Conservation (phyloP, 2,329 filamentous ascomycete species). For the Zymoseptoria crescenta region DNA sequence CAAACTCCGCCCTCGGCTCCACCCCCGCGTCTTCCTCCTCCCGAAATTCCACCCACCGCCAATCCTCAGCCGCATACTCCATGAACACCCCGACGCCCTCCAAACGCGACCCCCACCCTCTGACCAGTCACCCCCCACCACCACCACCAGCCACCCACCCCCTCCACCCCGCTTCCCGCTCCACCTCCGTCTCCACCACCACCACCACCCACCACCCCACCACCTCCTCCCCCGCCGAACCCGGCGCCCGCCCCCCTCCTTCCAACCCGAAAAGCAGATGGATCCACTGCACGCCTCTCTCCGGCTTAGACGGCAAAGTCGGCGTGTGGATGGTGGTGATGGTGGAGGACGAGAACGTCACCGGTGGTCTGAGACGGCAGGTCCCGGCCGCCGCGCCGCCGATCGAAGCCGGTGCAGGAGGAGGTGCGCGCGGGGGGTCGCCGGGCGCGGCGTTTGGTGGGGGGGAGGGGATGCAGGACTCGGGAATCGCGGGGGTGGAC, state of each 20-base stretch:
- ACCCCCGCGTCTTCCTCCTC: not conserved
- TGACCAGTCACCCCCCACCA: too few species aligned
- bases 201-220: constrained; percentile 1
- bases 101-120: not conserved
- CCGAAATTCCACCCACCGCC: not conserved
- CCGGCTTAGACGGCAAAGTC: constrained; percentile 36
- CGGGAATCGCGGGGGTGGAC: too few species aligned
- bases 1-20: not conserved
- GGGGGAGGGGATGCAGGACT: too few species aligned
- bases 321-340: constrained; percentile 44
- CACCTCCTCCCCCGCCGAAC: not conserved
- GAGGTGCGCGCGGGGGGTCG: too few species aligned
- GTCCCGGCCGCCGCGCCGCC: not conserved
- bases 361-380: constrained; percentile 18
- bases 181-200: too few species aligned
- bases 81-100: not conserved
- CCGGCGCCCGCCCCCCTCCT: not conserved
- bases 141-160: not conserved
- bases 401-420: not conserved
- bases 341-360: constrained; percentile 33
- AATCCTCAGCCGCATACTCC: not conserved
- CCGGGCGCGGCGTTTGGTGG: too few species aligned
- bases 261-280: constrained; percentile 29
- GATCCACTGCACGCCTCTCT: constrained; percentile 39
- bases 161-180: not conserved